phyloP scores from a whole-genome alignment of 345 rosid genomes.

The Excoecaria cochinchinensis region DNA sequence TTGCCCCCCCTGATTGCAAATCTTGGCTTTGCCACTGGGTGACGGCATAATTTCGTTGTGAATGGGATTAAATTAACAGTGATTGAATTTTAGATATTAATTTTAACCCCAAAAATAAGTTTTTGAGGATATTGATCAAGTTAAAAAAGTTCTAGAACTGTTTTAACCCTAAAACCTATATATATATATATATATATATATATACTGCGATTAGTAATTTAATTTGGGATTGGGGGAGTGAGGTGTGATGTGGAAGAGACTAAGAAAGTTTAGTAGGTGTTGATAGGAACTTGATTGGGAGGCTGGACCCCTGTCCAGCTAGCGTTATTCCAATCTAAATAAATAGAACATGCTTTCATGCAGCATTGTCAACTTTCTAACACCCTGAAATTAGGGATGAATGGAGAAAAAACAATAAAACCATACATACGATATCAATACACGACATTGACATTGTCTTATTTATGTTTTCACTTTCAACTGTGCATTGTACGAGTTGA shows the following conservation, averaged over 20 bases:
- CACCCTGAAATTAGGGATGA: not conserved
- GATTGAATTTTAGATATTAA: too few species aligned
- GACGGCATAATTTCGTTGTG: too few species aligned
- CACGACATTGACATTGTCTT: not conserved
- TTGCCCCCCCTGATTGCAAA: too few species aligned
- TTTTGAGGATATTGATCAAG: too few species aligned
- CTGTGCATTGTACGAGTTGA: not conserved
- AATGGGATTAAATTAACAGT: too few species aligned
- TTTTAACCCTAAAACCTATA: too few species aligned
- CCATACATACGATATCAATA: not conserved
- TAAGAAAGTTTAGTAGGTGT: not conserved
- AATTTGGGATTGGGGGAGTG: not conserved
- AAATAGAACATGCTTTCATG: not conserved
- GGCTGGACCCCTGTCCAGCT: slow-evolving; percentile 16
- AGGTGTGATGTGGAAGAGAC: slow-evolving; percentile 2
- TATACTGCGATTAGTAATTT: too few species aligned
- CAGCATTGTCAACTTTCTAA: slow-evolving; percentile 10
- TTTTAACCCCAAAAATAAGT: too few species aligned
- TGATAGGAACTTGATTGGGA: slow-evolving; percentile 13
- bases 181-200: too few species aligned
- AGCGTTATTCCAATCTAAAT: slow-evolving; percentile 4
- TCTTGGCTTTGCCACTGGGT: too few species aligned
- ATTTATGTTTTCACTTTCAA: not conserved
- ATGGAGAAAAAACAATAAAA: not conserved
- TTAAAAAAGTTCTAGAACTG: too few species aligned